Percentiles rank a stretch among this genome's conserved stretches.
Conservation (phyloP, 108 stramenopile species). For the Tribonema minus region DNA sequence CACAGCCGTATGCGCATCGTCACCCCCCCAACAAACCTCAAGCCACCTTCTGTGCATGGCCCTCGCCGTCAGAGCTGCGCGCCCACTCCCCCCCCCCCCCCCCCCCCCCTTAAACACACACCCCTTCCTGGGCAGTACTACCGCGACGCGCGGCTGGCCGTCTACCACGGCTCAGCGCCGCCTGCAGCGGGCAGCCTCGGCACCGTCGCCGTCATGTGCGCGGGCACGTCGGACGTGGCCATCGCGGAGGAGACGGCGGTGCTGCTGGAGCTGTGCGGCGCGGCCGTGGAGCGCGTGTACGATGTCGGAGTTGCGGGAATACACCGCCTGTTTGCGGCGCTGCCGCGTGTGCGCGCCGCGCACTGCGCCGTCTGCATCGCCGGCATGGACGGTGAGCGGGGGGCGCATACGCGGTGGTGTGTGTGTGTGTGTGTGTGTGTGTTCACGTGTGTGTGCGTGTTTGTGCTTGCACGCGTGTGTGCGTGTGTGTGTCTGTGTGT, state of each 20-base stretch:
- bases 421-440: too few relatives aligned
- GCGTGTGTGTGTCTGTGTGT: too few relatives aligned
- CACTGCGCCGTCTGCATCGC: slow-evolving; percentile 31
- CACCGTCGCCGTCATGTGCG: slow-evolving; percentile 25
- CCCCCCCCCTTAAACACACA: too few relatives aligned
- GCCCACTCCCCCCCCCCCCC: too few relatives aligned
- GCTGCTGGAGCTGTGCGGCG: slow-evolving; percentile 30
- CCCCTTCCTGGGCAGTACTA: neutral
- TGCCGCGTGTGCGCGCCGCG: slow-evolving; percentile 48
- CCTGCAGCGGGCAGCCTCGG: slow-evolving; percentile 1
- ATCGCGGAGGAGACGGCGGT: slow-evolving; percentile 40
- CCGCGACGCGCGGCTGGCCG: neutral
- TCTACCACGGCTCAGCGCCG: neutral
- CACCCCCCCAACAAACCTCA: too few relatives aligned
- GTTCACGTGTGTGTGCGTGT: too few relatives aligned
- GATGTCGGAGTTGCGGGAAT: slow-evolving; percentile 94
- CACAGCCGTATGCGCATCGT: too few relatives aligned
- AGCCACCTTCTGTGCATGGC: too few relatives aligned
- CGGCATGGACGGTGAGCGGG: slow-evolving; percentile 46
- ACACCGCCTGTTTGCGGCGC: slow-evolving; percentile 72
- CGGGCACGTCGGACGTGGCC: slow-evolving; percentile 39
- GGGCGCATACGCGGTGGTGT: too few relatives aligned
- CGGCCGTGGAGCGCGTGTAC: slow-evolving; percentile 35
- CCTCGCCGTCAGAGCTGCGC: too few relatives aligned
- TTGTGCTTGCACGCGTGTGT: too few relatives aligned